Conservation (phyloP, 495 filamentous ascomycete genomes). For the Daldinia grandis region DNA sequence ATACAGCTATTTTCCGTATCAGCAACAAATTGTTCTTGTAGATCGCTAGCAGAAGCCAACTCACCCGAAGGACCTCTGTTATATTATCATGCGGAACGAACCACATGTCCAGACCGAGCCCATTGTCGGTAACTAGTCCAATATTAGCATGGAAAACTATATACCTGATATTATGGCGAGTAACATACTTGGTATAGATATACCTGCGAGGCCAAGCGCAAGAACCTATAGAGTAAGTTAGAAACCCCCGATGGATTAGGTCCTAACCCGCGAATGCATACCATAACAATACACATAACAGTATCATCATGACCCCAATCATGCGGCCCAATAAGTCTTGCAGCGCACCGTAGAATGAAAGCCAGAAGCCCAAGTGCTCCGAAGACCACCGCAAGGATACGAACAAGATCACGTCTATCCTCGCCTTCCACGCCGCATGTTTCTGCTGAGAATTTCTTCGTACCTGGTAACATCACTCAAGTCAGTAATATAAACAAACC, state of each 20-base stretch:
- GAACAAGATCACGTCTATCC: conserved; percentile 24
- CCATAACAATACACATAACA: conserved; percentile 38
- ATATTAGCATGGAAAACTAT: conserved; percentile 2
- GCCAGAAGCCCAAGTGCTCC: conserved; percentile 29
- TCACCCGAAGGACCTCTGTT: conserved; percentile 38
- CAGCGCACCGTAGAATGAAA: conserved; percentile 34
- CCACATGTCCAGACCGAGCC: conserved; percentile 44
- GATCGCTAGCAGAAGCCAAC: conserved; percentile 1
- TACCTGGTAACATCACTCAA: conserved; percentile 9
- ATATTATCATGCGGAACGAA: conserved; percentile 42
- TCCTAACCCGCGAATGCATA: conserved; percentile 3
- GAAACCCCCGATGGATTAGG: background rate
- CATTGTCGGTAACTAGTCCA: conserved; percentile 18
- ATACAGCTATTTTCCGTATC: conserved; percentile 44
- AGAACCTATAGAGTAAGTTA: conserved; percentile 16
- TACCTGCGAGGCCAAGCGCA: conserved; percentile 15
- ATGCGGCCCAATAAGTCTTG: conserved; percentile 29
- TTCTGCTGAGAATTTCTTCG: conserved; percentile 39
- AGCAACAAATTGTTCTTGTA: background rate
- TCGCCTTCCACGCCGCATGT: conserved; percentile 29
- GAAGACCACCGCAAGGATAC: conserved; percentile 28
- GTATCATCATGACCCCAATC: conserved; percentile 37
- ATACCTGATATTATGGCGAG: background rate
- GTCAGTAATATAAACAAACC: conserved; percentile 1
- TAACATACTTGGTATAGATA: conserved; percentile 29